Evolutionary conservation across 169 alveolate genomes (phyloP), one percentile per base, ranked within the genome.

Genomic region (Cryptosporidium viatorum): DNA sequence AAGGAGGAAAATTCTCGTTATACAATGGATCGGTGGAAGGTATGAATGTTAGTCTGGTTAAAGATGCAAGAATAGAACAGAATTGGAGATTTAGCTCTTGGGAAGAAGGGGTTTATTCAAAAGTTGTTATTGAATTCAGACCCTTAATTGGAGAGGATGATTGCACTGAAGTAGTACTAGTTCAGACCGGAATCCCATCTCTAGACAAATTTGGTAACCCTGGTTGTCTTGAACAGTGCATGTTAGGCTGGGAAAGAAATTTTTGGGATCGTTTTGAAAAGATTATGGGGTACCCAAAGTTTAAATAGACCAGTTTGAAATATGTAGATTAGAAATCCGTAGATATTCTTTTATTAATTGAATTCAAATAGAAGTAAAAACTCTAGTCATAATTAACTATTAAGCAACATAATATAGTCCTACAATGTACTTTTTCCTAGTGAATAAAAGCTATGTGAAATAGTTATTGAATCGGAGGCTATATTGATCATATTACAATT

Each of bases 221-320:
- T 31, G 89, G 89, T 1, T 80, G 89, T 65, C 48, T 67, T n/a
- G 80, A 80, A 33, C 89, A 80, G 35, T 80, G 89, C 33, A 31
- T 65, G 16, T 0, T 65, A 31, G 89, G 89, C 1, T 80, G 89
- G 89, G 89, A 80, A 21, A 48, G 74, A 33, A 80, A 80, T 43
- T 80, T 80, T 31, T 80, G 89, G 89, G 89, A 80, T 26, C 89
- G 89, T 29, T 80, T 80, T 39, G 89, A 80, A n/a, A 80, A 80
- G 33, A 37, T 80, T 12, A 59, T 80, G 75, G 89, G 89, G 31
- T 80, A 31, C 69, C 89, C 89, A 48, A 80, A 50, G 23, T 65
- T 80, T 23, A 80, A 80, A 39, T 80, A 67, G 39, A 48, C 5
- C 21, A 48, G 12, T 1, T 48, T 14, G 21, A 14, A 3, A 14